Evolutionary conservation across 306 rosid genomes (phyloP).

Genomic region (Cucurbita argyrosperma): DNA sequence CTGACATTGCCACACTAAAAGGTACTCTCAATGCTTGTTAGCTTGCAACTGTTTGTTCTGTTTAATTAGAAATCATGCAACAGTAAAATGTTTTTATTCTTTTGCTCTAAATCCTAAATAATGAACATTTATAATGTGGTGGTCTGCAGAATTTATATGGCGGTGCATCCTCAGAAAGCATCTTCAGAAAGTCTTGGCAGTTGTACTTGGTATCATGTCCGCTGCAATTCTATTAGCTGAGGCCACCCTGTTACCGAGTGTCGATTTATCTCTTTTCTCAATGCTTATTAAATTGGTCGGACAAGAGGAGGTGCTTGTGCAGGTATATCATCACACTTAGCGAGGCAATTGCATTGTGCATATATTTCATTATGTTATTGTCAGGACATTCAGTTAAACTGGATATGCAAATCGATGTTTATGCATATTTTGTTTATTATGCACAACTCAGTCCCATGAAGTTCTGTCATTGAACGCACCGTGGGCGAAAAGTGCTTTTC

Average conservation of each 20-base stretch:
- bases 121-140: conserved; percentile 1
- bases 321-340: conserved; percentile 32
- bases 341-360: not conserved
- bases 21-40: not conserved
- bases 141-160: conserved; percentile 80
- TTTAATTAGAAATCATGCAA: not conserved
- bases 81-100: not conserved
- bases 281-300: conserved; percentile 69
- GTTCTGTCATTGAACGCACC: not conserved
- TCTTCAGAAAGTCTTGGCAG: conserved; percentile 61
- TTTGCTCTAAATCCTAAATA: not conserved
- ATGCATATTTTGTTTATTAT: not conserved
- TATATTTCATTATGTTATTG: not conserved
- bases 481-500: not conserved
- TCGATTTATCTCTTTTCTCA: conserved; percentile 85
- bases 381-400: not conserved
- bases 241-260: conserved; percentile 81
- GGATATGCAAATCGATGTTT: not conserved
- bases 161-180: conserved; percentile 75
- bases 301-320: conserved; percentile 76
- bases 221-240: conserved; percentile 91
- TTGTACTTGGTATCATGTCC: conserved; percentile 69
- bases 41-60: not conserved
- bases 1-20: not conserved
- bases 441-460: not conserved